A percentile compares a stretch with the other conserved stretches of the same genome.
Conservation (phyloP, 257 asterid genomes). For the Paraleonurus japonicus region DNA sequence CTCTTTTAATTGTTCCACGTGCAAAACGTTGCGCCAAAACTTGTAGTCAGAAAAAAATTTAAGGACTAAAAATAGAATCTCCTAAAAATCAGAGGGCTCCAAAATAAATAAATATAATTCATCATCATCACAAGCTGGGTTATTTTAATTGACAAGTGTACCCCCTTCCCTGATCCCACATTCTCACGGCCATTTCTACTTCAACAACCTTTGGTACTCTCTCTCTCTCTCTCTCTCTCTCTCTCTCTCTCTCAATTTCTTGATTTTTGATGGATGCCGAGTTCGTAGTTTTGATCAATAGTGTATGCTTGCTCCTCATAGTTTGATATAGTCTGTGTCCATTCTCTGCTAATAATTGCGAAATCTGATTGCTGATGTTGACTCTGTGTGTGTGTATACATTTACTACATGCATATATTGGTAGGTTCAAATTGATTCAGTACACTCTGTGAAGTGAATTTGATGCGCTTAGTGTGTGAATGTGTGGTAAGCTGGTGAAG, state of each 20-base stretch:
- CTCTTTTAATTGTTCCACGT: constrained; percentile 2
- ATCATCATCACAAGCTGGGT: neutral
- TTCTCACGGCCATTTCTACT: constrained; percentile 9
- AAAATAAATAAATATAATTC: neutral
- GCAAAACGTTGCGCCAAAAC: neutral
- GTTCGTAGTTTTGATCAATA: neutral
- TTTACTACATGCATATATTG: neutral
- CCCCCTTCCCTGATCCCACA: neutral
- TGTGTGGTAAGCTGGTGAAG: constrained; percentile 2
- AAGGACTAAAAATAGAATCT: neutral
- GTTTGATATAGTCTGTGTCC: neutral
- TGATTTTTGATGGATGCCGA: neutral
- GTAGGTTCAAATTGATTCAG: neutral
- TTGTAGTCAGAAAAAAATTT: neutral
- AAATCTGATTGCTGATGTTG: neutral
- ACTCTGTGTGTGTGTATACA: neutral
- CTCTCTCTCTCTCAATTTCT: neutral
- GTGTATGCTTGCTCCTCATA: neutral
- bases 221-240: constrained; percentile 23
- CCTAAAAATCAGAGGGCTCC: constrained; percentile 3
- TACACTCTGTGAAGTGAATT: neutral
- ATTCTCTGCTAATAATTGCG: constrained; percentile 14
- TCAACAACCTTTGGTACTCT: constrained; percentile 19
- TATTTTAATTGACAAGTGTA: constrained; percentile 10
- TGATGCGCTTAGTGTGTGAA: neutral